Conservation (phyloP, 2,329 filamentous ascomycete species). For the Chrysosporium keratinophilum region DNA sequence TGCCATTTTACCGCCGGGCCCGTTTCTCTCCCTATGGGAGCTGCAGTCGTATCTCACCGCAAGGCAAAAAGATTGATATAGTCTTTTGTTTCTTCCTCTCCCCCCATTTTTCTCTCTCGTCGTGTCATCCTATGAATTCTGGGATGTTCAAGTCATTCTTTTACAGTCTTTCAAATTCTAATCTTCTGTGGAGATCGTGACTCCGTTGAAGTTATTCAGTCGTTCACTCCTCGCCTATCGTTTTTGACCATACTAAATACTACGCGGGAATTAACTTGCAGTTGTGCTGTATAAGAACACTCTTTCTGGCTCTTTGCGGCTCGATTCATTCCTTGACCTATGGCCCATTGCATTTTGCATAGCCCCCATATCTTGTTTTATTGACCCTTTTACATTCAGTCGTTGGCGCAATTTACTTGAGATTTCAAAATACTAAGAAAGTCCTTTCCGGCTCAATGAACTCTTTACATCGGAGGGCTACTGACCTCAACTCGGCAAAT, state of each 20-base stretch:
- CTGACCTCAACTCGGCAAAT: neutral
- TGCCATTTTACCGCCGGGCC: slow-evolving; percentile 4
- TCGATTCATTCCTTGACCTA: neutral
- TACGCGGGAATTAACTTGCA: neutral
- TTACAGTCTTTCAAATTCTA: neutral
- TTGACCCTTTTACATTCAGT: neutral
- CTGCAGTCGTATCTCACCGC: neutral
- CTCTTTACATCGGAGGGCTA: neutral
- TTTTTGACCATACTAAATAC: neutral
- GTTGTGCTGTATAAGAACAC: neutral
- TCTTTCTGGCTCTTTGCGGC: neutral
- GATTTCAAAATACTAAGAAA: no score
- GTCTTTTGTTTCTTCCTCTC: slow-evolving; percentile 1
- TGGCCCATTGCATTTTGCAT: neutral
- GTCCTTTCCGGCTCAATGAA: neutral
- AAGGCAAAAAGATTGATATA: slow-evolving; percentile 4
- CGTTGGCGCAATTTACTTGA: neutral
- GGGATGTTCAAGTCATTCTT: slow-evolving; percentile 8
- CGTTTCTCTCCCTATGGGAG: slow-evolving; percentile 7
- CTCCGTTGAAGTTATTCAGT: slow-evolving; percentile 1
- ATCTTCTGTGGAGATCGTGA: neutral
- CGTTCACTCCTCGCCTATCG: neutral
- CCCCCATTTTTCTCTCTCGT: neutral
- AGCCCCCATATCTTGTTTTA: neutral
- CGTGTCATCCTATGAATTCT: neutral